Evolutionary conservation across 768 basidiomycete species (phyloP), one percentile per base, ranked within the genome.

Genomic region (Tylopilus subfusipes): DNA sequence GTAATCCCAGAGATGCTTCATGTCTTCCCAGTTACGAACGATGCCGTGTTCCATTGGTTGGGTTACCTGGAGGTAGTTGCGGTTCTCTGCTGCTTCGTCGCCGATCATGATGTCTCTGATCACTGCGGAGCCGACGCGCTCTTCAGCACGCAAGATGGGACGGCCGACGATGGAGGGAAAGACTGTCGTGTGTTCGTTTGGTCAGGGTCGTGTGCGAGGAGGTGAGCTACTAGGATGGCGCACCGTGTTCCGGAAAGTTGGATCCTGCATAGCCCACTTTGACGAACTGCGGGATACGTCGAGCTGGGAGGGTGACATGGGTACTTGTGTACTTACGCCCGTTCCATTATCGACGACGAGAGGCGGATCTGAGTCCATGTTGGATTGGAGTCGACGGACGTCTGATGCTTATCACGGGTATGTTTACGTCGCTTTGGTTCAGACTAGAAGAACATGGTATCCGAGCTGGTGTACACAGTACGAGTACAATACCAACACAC

Each of bases 31-130:
- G 73, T 98, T 98, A 63, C 89, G 87, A 44, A 99, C 87, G 74
- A 99, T 98, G 39, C 97, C 97, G 71, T 99, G 97, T 70, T 99
- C 97, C 91, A 99, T 93, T 2, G 97, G 97, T 66, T 98, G 97
- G 0, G 94, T 92, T 33, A 99, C 81, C 74, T 98, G 95, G 38
- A 99, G 85, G 75, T 90, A 98, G 69, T 91, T 95, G 45, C 97
- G 88, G 72, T 93, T 88, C 72, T 86, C 82, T 14, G 91, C 91
- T 24, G 97, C 97, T 69, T 97, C 92, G 78, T 98, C 96, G 58
- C 97, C 97, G 70, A 98, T 77, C 93, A 98, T 97, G 76, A 98
- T 89, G 72, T 99, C 96, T 68, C 91, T 92, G 80, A 98, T 98
- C 61, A 86, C 73, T 12, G 88, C 79, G 40, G 84, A 78, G 36